These are phyloP conservation scores for Cantharellus anzutake DNA, from an alignment of 768 basidiomycete genomes.

Conservation along the genomic window DNA sequence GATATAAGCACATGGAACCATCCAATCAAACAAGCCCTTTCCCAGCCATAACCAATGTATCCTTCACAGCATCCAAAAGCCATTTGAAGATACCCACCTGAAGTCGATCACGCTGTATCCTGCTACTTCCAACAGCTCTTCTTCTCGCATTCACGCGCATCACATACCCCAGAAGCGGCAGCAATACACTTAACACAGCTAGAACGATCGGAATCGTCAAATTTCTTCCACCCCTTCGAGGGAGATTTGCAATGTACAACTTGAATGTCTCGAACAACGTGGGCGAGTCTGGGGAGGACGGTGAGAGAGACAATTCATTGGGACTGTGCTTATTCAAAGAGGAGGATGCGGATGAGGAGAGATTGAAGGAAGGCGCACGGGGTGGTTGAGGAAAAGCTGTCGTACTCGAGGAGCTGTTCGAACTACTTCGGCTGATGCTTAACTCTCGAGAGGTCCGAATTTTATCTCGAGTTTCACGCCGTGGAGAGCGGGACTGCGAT, in stretches of 20 bases:
- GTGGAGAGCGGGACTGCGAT: not conserved
- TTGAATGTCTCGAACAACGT: not conserved
- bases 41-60: conserved; percentile 60
- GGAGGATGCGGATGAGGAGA: not conserved
- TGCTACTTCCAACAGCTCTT: not conserved
- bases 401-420: not conserved
- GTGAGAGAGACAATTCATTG: not conserved
- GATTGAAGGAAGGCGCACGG: not conserved
- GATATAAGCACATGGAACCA: too few relatives aligned
- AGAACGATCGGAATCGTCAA: conserved; percentile 5
- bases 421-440: not conserved
- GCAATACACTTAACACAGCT: conserved; percentile 27
- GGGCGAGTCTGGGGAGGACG: not conserved
- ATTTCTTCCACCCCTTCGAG: not conserved
- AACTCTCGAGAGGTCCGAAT: not conserved
- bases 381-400: not conserved
- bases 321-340: not conserved
- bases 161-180: conserved; percentile 19
- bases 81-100: conserved; percentile 29
- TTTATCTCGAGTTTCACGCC: not conserved
- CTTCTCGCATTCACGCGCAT: not conserved
- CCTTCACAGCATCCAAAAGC: conserved; percentile 31
- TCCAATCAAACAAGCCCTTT: conserved; percentile 40
- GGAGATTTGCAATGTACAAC: not conserved
- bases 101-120: not conserved